A percentile compares a stretch with the other conserved stretches of the same genome.
Conservation (phyloP, 192 early-diverging fungal species). For the Coemansia sp. region DNA sequence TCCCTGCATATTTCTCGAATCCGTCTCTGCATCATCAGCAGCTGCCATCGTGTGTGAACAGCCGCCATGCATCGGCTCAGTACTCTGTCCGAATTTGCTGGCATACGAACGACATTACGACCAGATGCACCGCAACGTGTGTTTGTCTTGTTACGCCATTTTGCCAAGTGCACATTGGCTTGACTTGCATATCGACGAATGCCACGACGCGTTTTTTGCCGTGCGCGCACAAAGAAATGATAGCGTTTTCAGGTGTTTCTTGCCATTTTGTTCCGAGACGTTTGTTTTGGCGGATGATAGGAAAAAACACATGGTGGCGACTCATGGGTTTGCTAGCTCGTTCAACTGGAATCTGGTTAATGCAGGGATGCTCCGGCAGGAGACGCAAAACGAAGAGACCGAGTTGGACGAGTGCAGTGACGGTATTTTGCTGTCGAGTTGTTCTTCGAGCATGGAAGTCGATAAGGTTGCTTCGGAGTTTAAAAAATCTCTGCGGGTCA, state of each 20-base stretch:
- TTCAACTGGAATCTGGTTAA: constrained; percentile 43
- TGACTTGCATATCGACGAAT: constrained; percentile 49
- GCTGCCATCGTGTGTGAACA: constrained; percentile 33
- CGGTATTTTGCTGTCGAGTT: not conserved
- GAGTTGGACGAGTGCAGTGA: no score
- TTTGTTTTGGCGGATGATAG: constrained; percentile 30
- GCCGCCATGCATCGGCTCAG: constrained; percentile 41
- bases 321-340: constrained; percentile 30
- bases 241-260: constrained; percentile 32
- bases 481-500: constrained; percentile 23
- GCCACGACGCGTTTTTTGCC: constrained; percentile 44
- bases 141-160: constrained; percentile 25
- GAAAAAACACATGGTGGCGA: constrained; percentile 39
- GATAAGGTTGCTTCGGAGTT: constrained; percentile 32
- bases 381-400: not conserved
- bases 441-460: constrained; percentile 27
- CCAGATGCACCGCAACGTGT: constrained; percentile 38
- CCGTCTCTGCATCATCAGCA: constrained; percentile 5
- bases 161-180: constrained; percentile 52
- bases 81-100: constrained; percentile 14
- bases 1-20: constrained; percentile 5
- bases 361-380: constrained; percentile 14
- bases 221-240: constrained; percentile 31
- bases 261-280: constrained; percentile 16
- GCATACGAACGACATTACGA: constrained; percentile 50